Percentiles rank a stretch among this genome's conserved stretches.
Conservation (phyloP, 2,329 filamentous ascomycete genomes). For the Colletotrichum sp. region DNA sequence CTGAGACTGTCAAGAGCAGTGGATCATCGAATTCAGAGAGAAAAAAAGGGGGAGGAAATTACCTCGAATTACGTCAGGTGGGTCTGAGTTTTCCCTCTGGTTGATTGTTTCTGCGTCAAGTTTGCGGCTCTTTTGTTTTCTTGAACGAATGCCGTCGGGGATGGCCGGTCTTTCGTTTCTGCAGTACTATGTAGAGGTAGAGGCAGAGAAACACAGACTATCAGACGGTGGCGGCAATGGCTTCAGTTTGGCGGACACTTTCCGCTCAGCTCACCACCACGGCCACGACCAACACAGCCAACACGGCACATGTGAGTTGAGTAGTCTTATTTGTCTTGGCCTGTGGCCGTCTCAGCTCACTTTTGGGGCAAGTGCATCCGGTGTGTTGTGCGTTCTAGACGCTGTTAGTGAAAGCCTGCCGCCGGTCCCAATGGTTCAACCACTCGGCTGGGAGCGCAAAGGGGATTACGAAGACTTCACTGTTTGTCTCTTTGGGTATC, state of each 20-base stretch:
- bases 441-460: not conserved
- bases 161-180: not conserved
- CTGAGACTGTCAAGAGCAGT: not conserved
- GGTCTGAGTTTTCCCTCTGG: not conserved
- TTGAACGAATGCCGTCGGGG: not conserved
- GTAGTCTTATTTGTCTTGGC: not conserved
- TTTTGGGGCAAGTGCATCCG: not conserved
- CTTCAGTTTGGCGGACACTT: not conserved
- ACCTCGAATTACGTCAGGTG: constrained; percentile 19
- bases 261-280: not conserved
- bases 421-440: not conserved
- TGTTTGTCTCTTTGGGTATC: not conserved
- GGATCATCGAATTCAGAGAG: not conserved
- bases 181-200: not conserved
- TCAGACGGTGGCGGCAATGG: constrained; percentile 7
- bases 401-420: not conserved
- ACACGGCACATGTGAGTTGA: not conserved
- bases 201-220: not conserved
- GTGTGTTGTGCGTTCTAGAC: not conserved
- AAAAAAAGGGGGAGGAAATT: not conserved
- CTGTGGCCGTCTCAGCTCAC: not conserved
- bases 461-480: not conserved
- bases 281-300: not conserved
- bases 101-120: not conserved
- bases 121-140: not conserved